Conservation (phyloP, 352 stramenopile species). For the Globisporangium paroecandrum region DNA sequence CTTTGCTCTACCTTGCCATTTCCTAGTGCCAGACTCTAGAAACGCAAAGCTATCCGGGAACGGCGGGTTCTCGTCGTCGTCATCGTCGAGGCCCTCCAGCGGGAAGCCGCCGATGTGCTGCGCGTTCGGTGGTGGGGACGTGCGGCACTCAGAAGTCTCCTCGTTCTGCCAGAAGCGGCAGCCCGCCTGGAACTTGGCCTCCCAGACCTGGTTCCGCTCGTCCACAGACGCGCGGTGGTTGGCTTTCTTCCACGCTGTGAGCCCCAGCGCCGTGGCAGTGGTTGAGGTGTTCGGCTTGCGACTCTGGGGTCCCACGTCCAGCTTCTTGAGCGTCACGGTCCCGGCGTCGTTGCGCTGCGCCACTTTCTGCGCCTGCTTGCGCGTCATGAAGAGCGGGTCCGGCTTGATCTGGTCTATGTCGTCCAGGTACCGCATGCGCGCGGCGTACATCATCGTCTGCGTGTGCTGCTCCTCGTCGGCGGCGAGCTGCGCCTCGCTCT, state of each 20-base stretch:
- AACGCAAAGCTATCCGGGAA: slow-evolving; percentile 76
- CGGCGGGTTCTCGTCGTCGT: slow-evolving; percentile 34
- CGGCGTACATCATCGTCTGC: slow-evolving; percentile 74
- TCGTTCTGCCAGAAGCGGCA: slow-evolving; percentile 77
- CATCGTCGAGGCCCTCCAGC: slow-evolving; percentile 17
- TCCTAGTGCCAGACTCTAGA: slow-evolving; percentile 20
- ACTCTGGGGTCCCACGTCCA: slow-evolving; percentile 28
- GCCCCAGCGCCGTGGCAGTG: slow-evolving; percentile 15
- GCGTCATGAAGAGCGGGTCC: slow-evolving; percentile 69
- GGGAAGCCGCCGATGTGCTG: slow-evolving; percentile 6
- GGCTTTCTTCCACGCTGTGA: slow-evolving; percentile 39
- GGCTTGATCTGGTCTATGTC: slow-evolving; percentile 41
- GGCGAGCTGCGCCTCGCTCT: slow-evolving; percentile 13
- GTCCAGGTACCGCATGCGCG: slow-evolving; percentile 75
- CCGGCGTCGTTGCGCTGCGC: slow-evolving; percentile 40
- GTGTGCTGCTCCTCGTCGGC: slow-evolving; percentile 45
- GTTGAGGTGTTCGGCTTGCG: slow-evolving; percentile 23
- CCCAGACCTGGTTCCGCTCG: slow-evolving; percentile 45
- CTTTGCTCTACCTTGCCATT: neutral
- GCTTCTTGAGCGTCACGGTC: slow-evolving; percentile 36
- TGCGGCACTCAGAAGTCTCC: slow-evolving; percentile 61
- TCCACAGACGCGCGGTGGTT: slow-evolving; percentile 20
- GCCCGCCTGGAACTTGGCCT: slow-evolving; percentile 59
- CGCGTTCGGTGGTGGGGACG: slow-evolving; percentile 18
- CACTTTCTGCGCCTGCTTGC: slow-evolving; percentile 73